Evolutionary conservation across 1,284 basidiomycete species (phyloP).

Genomic region (Golubevia sp.): DNA sequence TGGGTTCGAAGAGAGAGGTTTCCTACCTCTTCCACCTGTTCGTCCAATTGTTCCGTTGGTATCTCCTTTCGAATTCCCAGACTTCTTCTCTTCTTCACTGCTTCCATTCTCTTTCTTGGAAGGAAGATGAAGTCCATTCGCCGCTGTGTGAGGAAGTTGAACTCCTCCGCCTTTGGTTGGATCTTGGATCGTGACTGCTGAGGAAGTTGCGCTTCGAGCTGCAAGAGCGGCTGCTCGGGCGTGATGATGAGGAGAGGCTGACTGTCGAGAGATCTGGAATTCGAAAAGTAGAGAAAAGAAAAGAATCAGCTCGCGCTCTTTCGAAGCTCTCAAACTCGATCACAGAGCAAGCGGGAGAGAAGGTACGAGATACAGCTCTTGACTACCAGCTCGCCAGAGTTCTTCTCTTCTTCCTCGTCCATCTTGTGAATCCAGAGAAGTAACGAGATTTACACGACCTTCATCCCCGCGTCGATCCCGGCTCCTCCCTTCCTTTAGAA

Average conservation of each 20-base stretch:
- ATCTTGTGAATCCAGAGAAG: background rate
- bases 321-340: too few relatives aligned
- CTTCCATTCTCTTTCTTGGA: slow-evolving; percentile 36
- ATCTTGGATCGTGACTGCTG: slow-evolving; percentile 63
- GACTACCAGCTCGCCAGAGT: too few relatives aligned
- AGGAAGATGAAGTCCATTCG: slow-evolving; percentile 62
- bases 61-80: background rate
- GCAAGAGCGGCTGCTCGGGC: slow-evolving; percentile 68
- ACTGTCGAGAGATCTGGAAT: slow-evolving; percentile 64
- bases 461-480: too few relatives aligned
- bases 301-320: too few relatives aligned
- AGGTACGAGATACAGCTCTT: too few relatives aligned
- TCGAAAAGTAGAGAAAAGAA: background rate
- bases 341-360: too few relatives aligned
- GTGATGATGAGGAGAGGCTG: slow-evolving; percentile 67
- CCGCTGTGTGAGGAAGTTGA: slow-evolving; percentile 30
- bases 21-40: slow-evolving; percentile 2
- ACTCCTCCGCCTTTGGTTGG: slow-evolving; percentile 62
- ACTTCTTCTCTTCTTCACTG: slow-evolving; percentile 5
- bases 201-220: slow-evolving; percentile 65
- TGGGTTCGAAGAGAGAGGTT: background rate
- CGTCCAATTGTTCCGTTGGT: background rate
- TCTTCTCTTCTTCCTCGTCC: background rate
- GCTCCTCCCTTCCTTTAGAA: too few relatives aligned
- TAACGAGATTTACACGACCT: background rate